Base-by-base conservation (phyloP, 495 filamentous ascomycete species). In the Hyaloscypha finlandica region DNA sequence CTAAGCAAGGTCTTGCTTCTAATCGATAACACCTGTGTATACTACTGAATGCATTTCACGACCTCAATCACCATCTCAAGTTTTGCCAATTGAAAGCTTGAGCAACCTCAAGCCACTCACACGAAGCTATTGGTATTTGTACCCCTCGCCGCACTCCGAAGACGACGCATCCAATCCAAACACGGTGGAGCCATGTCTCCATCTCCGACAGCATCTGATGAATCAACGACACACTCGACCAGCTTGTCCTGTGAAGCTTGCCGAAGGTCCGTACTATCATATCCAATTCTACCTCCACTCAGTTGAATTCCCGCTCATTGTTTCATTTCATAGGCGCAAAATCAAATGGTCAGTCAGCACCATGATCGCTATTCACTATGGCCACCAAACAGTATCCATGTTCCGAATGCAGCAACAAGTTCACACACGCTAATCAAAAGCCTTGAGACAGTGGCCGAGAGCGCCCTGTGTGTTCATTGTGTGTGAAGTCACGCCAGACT, bases 281-380 rank as follows among this genome's bases (percentile, higher is more conserved):
- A 37, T 53, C 51, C 19, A 25, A 53, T 53, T 25, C 51, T 25
- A n/a, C 19, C 51, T 53, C 51, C 51, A 1, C 22, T 20, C 22
- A 1, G 51, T 53, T 2, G 51, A 20, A n/a, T n/a, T n/a, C 51
- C 51, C 19, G 16, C 51, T 53, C 8, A 53, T 53, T n/a, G 22
- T 25, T n/a, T 25, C 19, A 5, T 1, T 5, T 29, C 12, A 6
- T 20, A 63, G 61, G 48, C 61, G 61, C 45, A 63, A 63, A 55
- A 37, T 52, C 37, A 63, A 54, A 55, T 63, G 61, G 61, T 63
- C 11, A 32, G 61, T 55, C 25, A 20, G 12, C 48, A 16, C 6
- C 51, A 25, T 8, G 51, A 8, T 25, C 51, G 19, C 2, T 0
- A 25, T 53, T 53, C 51, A n/a, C 19, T 8, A 6, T 53, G 22